Conservation (phyloP, 495 filamentous ascomycete genomes). For the Neurospora tetrasperma region DNA sequence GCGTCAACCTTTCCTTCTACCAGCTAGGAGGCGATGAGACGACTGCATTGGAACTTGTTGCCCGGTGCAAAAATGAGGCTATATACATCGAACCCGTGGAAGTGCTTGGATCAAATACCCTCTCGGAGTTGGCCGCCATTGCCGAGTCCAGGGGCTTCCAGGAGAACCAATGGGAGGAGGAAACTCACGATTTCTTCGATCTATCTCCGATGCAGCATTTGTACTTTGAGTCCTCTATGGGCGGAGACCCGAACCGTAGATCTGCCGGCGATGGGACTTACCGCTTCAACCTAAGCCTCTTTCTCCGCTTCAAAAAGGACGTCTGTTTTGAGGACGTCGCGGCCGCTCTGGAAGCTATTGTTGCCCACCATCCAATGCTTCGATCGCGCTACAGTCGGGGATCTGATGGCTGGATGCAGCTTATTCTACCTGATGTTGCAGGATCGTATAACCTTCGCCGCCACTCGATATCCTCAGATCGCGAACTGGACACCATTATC, state of each 20-base stretch:
- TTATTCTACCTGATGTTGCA: constrained; percentile 25
- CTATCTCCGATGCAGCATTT: constrained; percentile 64
- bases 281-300: constrained; percentile 66
- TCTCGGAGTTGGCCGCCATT: constrained; percentile 28
- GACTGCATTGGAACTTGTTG: constrained; percentile 28
- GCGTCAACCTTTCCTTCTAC: constrained; percentile 33
- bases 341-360: constrained; percentile 46
- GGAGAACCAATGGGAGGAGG: constrained; percentile 25
- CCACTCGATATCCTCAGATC: constrained; percentile 24
- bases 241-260: constrained; percentile 22
- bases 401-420: constrained; percentile 32
- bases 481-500: constrained; percentile 31
- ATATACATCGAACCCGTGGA: constrained; percentile 25
- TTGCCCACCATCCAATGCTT: constrained; percentile 64
- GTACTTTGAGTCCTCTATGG: constrained; percentile 49
- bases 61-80: constrained; percentile 29
- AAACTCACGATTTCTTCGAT: constrained; percentile 42
- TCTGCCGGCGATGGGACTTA: constrained; percentile 43
- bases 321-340: constrained; percentile 38
- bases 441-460: constrained; percentile 31
- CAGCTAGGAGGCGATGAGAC: constrained; percentile 37
- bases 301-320: constrained; percentile 45
- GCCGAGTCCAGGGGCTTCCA: constrained; percentile 22
- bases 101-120: constrained; percentile 18
- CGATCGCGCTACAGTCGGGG: constrained; percentile 47